Evolutionary conservation across 2,329 filamentous ascomycete species (phyloP), one percentile per base, ranked within the genome.

Genomic region (Fusarium sp.): DNA sequence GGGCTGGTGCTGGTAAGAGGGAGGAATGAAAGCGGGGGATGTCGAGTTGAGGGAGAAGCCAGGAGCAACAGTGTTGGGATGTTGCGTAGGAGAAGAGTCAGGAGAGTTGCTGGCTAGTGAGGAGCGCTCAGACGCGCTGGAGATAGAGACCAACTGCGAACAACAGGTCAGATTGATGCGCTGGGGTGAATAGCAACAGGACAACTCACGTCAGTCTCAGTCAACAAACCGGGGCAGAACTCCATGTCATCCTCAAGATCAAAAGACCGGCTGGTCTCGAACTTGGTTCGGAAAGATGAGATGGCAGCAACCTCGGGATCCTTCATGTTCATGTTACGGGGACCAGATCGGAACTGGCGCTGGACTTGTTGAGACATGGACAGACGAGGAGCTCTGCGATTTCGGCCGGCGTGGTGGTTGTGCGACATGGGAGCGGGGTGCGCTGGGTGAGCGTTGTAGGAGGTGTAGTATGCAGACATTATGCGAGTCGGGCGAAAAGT

Each of bases 201-300:
- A 51, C 23, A 72, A 88, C 87, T 87, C 90, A 97, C 94, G 89
- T 97, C 94, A 81, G 88, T 94, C 83, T 98, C 94, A 37, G 94
- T 97, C 84, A 98, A 85, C 74, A 98, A 88, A 79, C 91, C 90
- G 69, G 95, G 95, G 82, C 94, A 98, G 81, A 98, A 98, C 81
- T 97, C 91, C 83, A 97, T 87, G 79, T 98, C 95, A 79, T 98
- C 95, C 77, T 98, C 95, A 67, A 98, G 87, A 75, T 98, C 95
- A 77, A 98, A 98, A 12, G 94, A 97, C 63, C 94, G 90, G 63
- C 93, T 93, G 70, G 93, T 92, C 83, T 98, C 94, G 74, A 97
- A 97, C 77, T 94, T 91, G 73, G 89, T 89, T 74, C 95, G 92
- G 84, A 97, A 98, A 68, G 90, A 89, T 65, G 88, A 87, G 64